Conservation (phyloP, 2,329 filamentous ascomycete species). For the Arthrocladium fulminans region DNA sequence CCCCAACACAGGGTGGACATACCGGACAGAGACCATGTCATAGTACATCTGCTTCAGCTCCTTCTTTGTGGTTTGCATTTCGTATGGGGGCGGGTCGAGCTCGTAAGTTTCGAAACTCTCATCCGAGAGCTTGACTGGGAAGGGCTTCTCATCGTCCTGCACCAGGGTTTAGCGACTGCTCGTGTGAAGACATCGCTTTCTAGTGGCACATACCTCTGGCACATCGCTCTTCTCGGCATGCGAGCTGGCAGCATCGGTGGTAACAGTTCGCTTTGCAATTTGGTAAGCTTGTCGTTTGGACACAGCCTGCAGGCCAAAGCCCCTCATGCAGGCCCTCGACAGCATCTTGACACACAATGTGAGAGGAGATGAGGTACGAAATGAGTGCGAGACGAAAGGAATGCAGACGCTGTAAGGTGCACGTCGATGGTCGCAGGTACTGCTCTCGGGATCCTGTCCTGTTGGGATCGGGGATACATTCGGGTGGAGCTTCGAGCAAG, state of each 20-base stretch:
- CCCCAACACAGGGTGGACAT: constrained; percentile 39
- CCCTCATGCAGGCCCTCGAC: constrained; percentile 20
- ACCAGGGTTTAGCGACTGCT: constrained; percentile 7
- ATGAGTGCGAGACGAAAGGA: constrained; percentile 3
- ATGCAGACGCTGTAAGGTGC: neutral
- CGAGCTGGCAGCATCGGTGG: constrained; percentile 87
- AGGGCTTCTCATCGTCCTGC: constrained; percentile 87
- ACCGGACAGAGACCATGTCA: constrained; percentile 93
- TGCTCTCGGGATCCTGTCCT: neutral
- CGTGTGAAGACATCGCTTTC: neutral
- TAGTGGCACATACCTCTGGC: constrained; percentile 52
- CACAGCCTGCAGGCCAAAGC: constrained; percentile 25
- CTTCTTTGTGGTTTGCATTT: constrained; percentile 88
- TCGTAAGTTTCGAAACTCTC: constrained; percentile 99
- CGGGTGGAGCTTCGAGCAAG: constrained; percentile 4
- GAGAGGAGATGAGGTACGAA: constrained; percentile 8
- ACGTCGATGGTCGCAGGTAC: neutral
- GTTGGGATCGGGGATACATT: constrained; percentile 4
- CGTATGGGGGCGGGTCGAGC: constrained; percentile 91
- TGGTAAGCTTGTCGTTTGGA: constrained; percentile 37
- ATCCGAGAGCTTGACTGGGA: constrained; percentile 85
- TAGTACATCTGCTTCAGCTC: constrained; percentile 98
- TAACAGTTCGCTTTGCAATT: constrained; percentile 64
- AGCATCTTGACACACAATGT: constrained; percentile 15
- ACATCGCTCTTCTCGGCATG: constrained; percentile 72